Evolutionary conservation across 768 basidiomycete genomes (phyloP).

Genomic region (Amanita exitialis): DNA sequence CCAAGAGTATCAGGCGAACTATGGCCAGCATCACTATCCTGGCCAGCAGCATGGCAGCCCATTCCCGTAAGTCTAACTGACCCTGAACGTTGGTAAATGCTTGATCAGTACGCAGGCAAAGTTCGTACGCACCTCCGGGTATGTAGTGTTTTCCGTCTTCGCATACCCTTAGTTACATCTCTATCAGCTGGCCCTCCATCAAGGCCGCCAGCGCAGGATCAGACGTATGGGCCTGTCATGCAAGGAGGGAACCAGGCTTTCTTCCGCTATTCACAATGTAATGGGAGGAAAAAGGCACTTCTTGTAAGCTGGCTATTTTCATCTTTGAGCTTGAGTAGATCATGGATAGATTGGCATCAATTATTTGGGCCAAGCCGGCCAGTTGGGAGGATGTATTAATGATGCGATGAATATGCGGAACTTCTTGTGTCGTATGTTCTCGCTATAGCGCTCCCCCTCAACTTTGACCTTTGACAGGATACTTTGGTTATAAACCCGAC

Average conservation of each 20-base stretch:
- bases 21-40: slow-evolving; percentile 8
- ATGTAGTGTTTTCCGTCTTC: not conserved
- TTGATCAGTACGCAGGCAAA: slow-evolving; percentile 8
- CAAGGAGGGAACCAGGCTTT: slow-evolving; percentile 38
- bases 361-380: slow-evolving; percentile 59
- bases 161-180: not conserved
- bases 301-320: slow-evolving; percentile 42
- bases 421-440: slow-evolving; percentile 60
- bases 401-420: slow-evolving; percentile 73
- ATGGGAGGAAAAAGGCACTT: slow-evolving; percentile 79
- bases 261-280: slow-evolving; percentile 89
- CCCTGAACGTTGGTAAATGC: slow-evolving; percentile 9
- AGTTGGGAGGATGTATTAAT: slow-evolving; percentile 82
- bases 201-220: slow-evolving; percentile 44
- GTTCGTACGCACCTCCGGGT: slow-evolving; percentile 11
- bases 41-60: too few relatives aligned
- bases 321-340: not conserved
- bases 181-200: slow-evolving; percentile 30
- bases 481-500: slow-evolving; percentile 57
- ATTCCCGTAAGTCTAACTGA: slow-evolving; percentile 11
- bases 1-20: not conserved
- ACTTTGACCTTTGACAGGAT: slow-evolving; percentile 21
- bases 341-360: slow-evolving; percentile 74
- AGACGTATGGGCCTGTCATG: slow-evolving; percentile 54
- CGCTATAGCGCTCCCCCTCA: not conserved